phyloP scores from a whole-genome alignment of 192 early-diverging fungal species.

The Phycomyces nitens region DNA sequence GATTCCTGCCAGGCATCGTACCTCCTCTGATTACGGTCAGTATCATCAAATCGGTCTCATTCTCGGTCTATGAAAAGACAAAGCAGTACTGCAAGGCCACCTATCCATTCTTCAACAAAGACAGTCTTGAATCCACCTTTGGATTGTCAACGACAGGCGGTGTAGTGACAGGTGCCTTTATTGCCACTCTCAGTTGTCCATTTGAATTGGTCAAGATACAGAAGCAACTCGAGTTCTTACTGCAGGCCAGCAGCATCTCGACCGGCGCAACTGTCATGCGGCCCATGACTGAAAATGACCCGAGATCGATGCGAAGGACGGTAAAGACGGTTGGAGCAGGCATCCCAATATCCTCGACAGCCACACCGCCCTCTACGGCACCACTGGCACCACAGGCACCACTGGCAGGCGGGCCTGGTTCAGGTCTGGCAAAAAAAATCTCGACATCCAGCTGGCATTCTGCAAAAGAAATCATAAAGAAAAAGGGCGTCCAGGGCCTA shows the following conservation, averaged over 20 bases:
- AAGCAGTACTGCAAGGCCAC: constrained; percentile 47
- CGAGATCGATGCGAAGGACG: neutral
- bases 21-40: constrained; percentile 82
- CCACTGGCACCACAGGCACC: neutral
- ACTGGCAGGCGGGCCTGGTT: too few species aligned
- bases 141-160: constrained; percentile 51
- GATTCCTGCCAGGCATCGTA: constrained; percentile 45
- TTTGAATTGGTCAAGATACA: constrained; percentile 77
- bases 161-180: constrained; percentile 56
- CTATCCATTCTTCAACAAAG: constrained; percentile 32
- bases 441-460: constrained; percentile 47
- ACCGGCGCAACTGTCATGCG: constrained; percentile 40
- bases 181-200: constrained; percentile 67
- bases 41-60: constrained; percentile 82
- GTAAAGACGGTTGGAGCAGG: neutral
- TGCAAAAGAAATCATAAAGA: constrained; percentile 44
- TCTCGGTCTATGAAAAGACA: constrained; percentile 80
- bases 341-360: constrained; percentile 21
- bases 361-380: constrained; percentile 9
- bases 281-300: neutral
- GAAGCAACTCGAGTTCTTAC: constrained; percentile 58
- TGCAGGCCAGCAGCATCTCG: constrained; percentile 44
- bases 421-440: neutral
- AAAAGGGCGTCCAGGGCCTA: constrained; percentile 46
- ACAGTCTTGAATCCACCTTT: constrained; percentile 35